phyloP scores from a whole-genome alignment of 202 grass and related monocot species.

The Brachypodium distachyon region DNA sequence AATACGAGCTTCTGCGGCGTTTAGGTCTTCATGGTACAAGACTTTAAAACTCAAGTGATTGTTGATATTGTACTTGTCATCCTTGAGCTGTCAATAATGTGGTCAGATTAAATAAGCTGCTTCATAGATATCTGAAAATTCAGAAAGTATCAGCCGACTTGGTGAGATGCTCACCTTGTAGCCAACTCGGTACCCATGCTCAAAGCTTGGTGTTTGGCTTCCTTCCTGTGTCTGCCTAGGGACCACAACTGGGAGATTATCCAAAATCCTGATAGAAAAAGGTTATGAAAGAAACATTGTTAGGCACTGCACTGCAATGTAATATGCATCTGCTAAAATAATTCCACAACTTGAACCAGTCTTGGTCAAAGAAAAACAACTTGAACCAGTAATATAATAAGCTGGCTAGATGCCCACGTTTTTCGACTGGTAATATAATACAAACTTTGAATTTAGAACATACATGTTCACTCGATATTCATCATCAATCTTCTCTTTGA shows the following conservation, averaged over 20 bases:
- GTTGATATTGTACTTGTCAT: conserved; percentile 92
- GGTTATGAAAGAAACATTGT: neutral
- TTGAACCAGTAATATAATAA: too few species aligned
- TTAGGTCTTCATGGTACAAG: conserved; percentile 82
- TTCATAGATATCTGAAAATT: neutral
- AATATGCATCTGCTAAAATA: neutral
- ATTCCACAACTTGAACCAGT: neutral
- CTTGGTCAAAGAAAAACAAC: too few species aligned
- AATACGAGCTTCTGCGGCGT: conserved; percentile 66
- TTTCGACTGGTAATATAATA: neutral
- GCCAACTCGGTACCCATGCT: conserved; percentile 93
- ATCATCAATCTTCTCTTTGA: conserved; percentile 99
- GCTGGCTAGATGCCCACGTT: too few species aligned
- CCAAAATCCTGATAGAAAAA: conserved; percentile 67
- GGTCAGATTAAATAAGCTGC: neutral
- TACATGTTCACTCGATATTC: conserved; percentile 99
- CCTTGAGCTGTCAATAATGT: conserved; percentile 56
- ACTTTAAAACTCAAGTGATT: conserved; percentile 98
- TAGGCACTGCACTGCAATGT: conserved; percentile 2
- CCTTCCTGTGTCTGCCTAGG: conserved; percentile 76
- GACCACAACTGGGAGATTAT: conserved; percentile 96
- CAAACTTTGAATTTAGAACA: conserved; percentile 9
- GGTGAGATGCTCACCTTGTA: conserved; percentile 57
- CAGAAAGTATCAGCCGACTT: neutral
- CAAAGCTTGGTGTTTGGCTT: conserved; percentile 74